Base-by-base conservation (phyloP, 345 rosid genomes). In the Eucalyptus virginea region DNA sequence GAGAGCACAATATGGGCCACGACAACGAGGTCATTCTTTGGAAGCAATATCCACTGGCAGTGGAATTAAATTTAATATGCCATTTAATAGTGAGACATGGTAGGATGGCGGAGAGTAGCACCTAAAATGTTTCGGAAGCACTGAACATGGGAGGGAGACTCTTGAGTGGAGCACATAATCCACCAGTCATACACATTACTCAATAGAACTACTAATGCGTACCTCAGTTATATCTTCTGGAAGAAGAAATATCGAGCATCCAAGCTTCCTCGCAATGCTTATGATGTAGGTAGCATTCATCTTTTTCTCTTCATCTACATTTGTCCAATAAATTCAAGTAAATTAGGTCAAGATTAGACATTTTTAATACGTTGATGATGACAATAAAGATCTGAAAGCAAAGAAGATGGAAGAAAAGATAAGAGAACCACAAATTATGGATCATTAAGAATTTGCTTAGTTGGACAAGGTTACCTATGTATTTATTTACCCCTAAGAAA, bases 191-290 rank as follows among this genome's bases (percentile, higher is more conserved):
- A 72, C 81, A 72, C 45, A 72, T 72, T 72, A 72, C 83, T 37
- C 8, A 5, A 40, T 72, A 37, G 58, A 67, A n/a, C 17, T 65
- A 67, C 54, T 14, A 45, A 26, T 18, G 45, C 44, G 24, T 95
- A 97, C 99, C 99, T 98, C 98, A 30, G 95, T 97, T 86, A 98
- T 92, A 92, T 97, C 99, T 94, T 98, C 99, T 8, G 98, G 98
- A 92, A 98, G 98, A 93, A 97, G 92, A 92, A 98, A 98, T 92
- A 98, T 98, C 42, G 99, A 92, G 94, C 99, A 98, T 88, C 98
- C 99, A 40, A 98, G 93, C 93, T 98, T 97, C 90, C 99, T 96
- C 6, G 99, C 99, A 26, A 96, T 96, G 89, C 99, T 98, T 89
- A 98, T 98, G 88, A 98, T 95, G 91, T 98, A 97, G 86, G 97